Conservation (phyloP, 1,284 basidiomycete species). For the Tilletia indica region DNA sequence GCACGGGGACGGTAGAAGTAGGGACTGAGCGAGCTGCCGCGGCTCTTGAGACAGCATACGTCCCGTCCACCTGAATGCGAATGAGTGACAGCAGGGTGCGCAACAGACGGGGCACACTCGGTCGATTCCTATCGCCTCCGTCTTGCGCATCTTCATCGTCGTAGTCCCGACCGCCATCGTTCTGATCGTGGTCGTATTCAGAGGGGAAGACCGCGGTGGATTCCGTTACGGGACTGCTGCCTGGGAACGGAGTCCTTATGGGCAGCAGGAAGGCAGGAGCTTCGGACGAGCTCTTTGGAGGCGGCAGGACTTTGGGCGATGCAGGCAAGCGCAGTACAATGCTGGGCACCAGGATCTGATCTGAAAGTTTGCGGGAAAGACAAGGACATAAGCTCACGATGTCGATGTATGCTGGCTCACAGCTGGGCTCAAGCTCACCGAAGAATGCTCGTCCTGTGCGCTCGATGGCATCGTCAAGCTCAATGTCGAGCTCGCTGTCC, state of each 20-base stretch:
- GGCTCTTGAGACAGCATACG: not conserved
- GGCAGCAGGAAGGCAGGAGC: slow-evolving; percentile 4
- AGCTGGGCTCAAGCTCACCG: not conserved
- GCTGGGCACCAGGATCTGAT: not conserved
- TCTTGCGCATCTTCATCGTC: not conserved
- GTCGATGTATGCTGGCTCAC: too few relatives aligned
- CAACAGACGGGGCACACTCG: not conserved
- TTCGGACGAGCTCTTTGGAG: not conserved
- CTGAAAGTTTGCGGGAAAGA: not conserved
- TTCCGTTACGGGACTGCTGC: not conserved
- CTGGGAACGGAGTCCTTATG: not conserved
- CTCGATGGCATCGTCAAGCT: slow-evolving; percentile 8
- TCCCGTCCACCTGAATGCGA: not conserved
- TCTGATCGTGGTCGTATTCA: not conserved
- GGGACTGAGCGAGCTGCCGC: not conserved
- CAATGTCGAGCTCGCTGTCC: slow-evolving; percentile 6
- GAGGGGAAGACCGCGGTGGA: not conserved
- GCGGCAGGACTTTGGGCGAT: not conserved
- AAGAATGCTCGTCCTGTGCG: slow-evolving; percentile 3
- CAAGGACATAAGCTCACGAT: too few relatives aligned
- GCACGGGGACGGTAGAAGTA: slow-evolving; percentile 2
- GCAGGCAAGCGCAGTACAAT: slow-evolving; percentile 1
- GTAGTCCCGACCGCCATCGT: not conserved
- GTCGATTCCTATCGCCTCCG: slow-evolving; percentile 1
- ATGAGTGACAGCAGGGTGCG: not conserved